Percentiles rank a stretch among this genome's conserved stretches.
phyloP scores from a whole-genome alignment of 2,329 filamentous ascomycete species.

The Thielaviopsis euricoi region DNA sequence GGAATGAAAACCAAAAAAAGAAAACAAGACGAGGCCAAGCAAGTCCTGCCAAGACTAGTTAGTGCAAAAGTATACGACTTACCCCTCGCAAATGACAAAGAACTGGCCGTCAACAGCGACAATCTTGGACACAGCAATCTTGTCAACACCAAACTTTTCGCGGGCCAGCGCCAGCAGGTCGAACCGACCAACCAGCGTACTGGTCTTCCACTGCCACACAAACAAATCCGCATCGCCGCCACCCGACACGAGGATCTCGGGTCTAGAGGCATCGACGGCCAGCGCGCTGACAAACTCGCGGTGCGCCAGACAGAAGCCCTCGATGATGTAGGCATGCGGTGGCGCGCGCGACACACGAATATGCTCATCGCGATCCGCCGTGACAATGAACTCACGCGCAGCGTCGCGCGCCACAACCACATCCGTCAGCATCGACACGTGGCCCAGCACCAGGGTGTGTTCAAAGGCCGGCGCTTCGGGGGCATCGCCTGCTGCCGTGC shows the following conservation, averaged over 20 bases:
- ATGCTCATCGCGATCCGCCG: conserved; percentile 48
- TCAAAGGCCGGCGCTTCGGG: conserved; percentile 42
- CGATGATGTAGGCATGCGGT: conserved; percentile 75
- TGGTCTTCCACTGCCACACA: conserved; percentile 64
- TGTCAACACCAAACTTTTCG: conserved; percentile 2
- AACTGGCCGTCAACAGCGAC: conserved; percentile 18
- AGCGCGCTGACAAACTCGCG: conserved; percentile 68
- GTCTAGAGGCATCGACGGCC: conserved; percentile 31
- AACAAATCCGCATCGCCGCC: conserved; percentile 69
- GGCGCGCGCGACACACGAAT: conserved; percentile 72
- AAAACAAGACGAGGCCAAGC: too few species aligned
- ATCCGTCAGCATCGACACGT: conserved; percentile 88
- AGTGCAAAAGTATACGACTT: conserved; percentile 19
- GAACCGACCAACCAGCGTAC: conserved; percentile 34
- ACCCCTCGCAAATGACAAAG: conserved; percentile 29
- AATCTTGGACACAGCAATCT: conserved; percentile 29
- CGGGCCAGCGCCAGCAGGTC: conserved; percentile 26
- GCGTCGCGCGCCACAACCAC: conserved; percentile 32
- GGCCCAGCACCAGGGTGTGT: conserved; percentile 66
- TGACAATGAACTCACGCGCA: conserved; percentile 33
- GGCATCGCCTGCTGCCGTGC: conserved; percentile 15
- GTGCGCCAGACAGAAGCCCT: conserved; percentile 80
- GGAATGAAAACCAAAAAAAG: too few species aligned
- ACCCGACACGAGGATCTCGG: conserved; percentile 60
- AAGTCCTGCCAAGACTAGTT: too few species aligned